Evolutionary conservation across 768 basidiomycete species (phyloP).

Genomic region (Tulasnella sp.): DNA sequence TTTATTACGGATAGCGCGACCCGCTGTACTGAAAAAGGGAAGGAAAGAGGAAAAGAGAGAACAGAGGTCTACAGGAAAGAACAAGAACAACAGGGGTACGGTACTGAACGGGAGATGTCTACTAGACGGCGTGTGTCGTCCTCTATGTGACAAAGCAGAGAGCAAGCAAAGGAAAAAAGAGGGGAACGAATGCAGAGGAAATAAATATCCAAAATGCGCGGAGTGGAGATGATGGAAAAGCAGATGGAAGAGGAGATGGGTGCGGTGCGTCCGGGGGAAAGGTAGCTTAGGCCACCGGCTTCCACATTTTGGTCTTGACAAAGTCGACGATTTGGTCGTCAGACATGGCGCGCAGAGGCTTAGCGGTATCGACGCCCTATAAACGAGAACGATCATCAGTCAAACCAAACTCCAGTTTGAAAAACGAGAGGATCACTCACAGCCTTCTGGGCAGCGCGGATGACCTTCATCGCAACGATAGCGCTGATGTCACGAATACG

Average conservation of each 20-base stretch:
- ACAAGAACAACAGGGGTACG: neutral
- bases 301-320: slow-evolving; percentile 63
- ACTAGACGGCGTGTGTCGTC: neutral
- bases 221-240: neutral
- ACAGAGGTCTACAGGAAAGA: neutral
- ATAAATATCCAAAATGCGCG: neutral
- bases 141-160: neutral
- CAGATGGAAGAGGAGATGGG: neutral
- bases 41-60: neutral
- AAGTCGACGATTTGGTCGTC: slow-evolving; percentile 45
- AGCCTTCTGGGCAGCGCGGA: slow-evolving; percentile 68
- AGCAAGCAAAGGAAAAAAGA: no score
- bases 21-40: neutral
- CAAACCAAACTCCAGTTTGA: neutral
- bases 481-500: slow-evolving; percentile 77
- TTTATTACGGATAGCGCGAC: neutral
- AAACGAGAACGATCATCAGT: slow-evolving; percentile 21
- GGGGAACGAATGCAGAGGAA: neutral
- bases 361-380: slow-evolving; percentile 44
- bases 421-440: slow-evolving; percentile 29
- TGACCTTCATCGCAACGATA: slow-evolving; percentile 59
- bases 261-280: neutral
- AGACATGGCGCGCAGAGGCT: slow-evolving; percentile 41
- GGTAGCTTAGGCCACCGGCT: slow-evolving; percentile 29
- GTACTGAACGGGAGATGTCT: neutral